These are phyloP conservation scores for Phialophora chinensis DNA, from an alignment of 2,329 filamentous ascomycete species.

Conservation along the genomic window DNA sequence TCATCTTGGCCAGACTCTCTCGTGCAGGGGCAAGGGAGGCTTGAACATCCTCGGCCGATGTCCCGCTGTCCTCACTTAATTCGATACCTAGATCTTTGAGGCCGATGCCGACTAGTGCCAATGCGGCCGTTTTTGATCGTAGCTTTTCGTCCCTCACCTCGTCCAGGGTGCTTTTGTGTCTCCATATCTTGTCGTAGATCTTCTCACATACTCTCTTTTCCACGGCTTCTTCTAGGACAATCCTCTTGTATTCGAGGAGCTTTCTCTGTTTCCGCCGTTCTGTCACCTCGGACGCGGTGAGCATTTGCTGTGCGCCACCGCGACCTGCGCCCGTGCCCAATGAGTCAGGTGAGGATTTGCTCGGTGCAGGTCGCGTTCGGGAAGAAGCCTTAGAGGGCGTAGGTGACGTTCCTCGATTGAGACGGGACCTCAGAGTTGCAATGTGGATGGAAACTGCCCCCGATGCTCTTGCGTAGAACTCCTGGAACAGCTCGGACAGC, in stretches of 20 bases:
- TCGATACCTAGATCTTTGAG: conserved; percentile 83
- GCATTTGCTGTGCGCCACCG: conserved; percentile 76
- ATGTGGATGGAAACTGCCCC: conserved; percentile 87
- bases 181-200: conserved; percentile 86
- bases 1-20: conserved; percentile 77
- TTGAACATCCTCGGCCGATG: conserved; percentile 69
- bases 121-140: conserved; percentile 87
- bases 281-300: conserved; percentile 83
- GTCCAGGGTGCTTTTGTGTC: conserved; percentile 88
- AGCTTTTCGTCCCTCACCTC: conserved; percentile 94
- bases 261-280: conserved; percentile 79
- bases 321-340: conserved; percentile 35
- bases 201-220: conserved; percentile 84
- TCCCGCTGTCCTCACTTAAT: conserved; percentile 64
- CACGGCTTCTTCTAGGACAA: conserved; percentile 84
- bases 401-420: conserved; percentile 69
- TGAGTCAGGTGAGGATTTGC: conserved; percentile 34
- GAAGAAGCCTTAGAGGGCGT: conserved; percentile 48
- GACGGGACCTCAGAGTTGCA: conserved; percentile 74
- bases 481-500: conserved; percentile 86
- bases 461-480: conserved; percentile 84
- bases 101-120: conserved; percentile 90
- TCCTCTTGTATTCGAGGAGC: conserved; percentile 76
- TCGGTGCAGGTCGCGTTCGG: conserved; percentile 31
- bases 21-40: conserved; percentile 74